phyloP scores from a whole-genome alignment of 208 protist species.

The Wallacemonas sp. region DNA sequence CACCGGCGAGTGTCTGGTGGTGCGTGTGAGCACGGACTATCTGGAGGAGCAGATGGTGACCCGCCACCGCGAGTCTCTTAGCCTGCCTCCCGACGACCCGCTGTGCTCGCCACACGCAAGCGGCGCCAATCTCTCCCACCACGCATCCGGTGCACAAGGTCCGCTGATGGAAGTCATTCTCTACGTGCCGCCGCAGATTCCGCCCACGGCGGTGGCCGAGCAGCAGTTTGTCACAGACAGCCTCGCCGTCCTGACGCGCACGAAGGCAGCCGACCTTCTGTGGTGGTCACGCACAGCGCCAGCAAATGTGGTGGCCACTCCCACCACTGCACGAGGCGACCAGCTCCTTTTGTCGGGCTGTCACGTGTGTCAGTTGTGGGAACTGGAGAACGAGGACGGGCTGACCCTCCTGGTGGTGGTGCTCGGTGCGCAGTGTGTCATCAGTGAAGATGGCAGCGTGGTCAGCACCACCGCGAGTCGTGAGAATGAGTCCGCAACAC shows the following conservation, averaged over 20 bases:
- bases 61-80: neutral
- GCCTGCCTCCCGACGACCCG: neutral
- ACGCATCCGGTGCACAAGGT: neutral
- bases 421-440: neutral
- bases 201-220: neutral
- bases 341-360: neutral
- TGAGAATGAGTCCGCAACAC: too few species aligned
- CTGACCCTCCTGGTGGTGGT: conserved; percentile 1
- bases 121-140: neutral
- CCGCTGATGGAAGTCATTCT: neutral
- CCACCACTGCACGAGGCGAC: neutral
- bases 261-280: neutral
- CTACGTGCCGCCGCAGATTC: neutral
- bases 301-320: too few species aligned
- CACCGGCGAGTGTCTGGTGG: neutral
- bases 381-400: conserved; percentile 1
- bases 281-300: too few species aligned
- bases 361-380: conserved; percentile 6
- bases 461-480: neutral
- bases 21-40: neutral
- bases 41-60: neutral
- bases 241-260: neutral
- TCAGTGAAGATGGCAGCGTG: neutral
- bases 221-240: conserved; percentile 1
- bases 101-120: neutral